Evolutionary conservation across 495 filamentous ascomycete species (phyloP), one percentile per base, ranked within the genome.

Genomic region (Acidomyces sp.): DNA sequence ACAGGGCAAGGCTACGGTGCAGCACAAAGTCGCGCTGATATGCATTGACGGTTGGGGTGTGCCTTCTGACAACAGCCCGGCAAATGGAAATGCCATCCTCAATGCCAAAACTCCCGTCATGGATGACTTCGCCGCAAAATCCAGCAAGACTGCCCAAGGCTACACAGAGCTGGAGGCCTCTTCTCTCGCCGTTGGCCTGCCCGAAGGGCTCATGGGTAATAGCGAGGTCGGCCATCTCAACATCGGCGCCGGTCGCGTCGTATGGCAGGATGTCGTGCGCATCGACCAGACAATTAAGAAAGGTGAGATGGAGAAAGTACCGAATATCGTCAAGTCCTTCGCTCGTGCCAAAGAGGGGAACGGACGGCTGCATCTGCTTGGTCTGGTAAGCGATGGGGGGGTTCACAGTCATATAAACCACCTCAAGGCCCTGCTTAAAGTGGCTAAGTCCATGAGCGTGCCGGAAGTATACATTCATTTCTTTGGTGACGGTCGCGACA

Each of bases 41-140:
- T 86, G 93, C 61, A 96, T 96, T 68, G 92, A 97, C 66, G 90
- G 90, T 48, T 97, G 90, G 90, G 90, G 90, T 59, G 77, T 96
- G 48, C 72, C 86, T 50, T 72, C 73, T 56, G 77, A 77, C 45
- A 65, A 78, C 29, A 85, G 84, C 12, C 79, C 77, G 39, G 74
- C 77, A 39, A 58, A 88, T 62, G 90, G 90, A 58, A 86, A 97
- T 72, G 90, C 90, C 55, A 96, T 97, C 60, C 74, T 82, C 41
- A 80, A 79, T 46, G 90, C 90, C 47, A 70, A 93, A 49, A 95
- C 90, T 27, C 90, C 90, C 23, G 75, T 75, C 58, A 93, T 93
- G 85, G 84, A 88, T 58, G 70, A 72, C 39, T 84, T 93, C 57
- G 63, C 65, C 30, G 63, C 69, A 30, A 47, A 62, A 47, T 68